These are phyloP conservation scores for Aspergillus cejpii DNA, from an alignment of 2,329 filamentous ascomycete genomes.

Conservation along the genomic window DNA sequence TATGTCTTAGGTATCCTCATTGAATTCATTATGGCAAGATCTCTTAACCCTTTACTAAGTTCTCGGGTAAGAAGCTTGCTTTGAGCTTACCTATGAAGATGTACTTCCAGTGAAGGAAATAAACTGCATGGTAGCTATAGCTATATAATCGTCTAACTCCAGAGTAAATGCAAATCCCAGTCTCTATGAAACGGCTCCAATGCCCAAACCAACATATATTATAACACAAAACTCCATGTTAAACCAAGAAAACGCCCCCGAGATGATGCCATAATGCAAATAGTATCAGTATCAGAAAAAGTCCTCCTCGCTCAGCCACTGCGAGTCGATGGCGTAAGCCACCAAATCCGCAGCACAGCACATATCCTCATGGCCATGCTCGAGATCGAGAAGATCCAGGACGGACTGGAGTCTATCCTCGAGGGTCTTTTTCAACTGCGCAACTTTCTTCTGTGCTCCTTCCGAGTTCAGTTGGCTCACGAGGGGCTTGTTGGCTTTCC, in stretches of 20 bases:
- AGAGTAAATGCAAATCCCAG: too few species aligned
- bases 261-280: neutral
- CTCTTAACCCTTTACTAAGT: too few species aligned
- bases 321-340: slow-evolving; percentile 39
- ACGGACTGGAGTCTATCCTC: slow-evolving; percentile 29
- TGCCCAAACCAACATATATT: too few species aligned
- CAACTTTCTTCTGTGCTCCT: slow-evolving; percentile 15
- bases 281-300: slow-evolving; percentile 27
- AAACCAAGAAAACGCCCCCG: neutral
- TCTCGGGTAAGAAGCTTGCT: too few species aligned
- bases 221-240: slow-evolving; percentile 1
- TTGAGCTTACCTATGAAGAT: too few species aligned
- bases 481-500: slow-evolving; percentile 3
- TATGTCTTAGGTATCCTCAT: too few species aligned
- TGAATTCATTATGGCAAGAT: too few species aligned
- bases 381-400: slow-evolving; percentile 33
- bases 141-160: too few species aligned
- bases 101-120: too few species aligned
- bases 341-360: slow-evolving; percentile 41
- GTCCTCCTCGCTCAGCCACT: slow-evolving; percentile 37
- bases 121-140: too few species aligned
- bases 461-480: slow-evolving; percentile 9
- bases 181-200: too few species aligned
- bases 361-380: slow-evolving; percentile 37
- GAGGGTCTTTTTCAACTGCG: slow-evolving; percentile 25